Evolutionary conservation across 176 grass and related monocot genomes (phyloP).

Genomic region (Alopecurus myosuroides): DNA sequence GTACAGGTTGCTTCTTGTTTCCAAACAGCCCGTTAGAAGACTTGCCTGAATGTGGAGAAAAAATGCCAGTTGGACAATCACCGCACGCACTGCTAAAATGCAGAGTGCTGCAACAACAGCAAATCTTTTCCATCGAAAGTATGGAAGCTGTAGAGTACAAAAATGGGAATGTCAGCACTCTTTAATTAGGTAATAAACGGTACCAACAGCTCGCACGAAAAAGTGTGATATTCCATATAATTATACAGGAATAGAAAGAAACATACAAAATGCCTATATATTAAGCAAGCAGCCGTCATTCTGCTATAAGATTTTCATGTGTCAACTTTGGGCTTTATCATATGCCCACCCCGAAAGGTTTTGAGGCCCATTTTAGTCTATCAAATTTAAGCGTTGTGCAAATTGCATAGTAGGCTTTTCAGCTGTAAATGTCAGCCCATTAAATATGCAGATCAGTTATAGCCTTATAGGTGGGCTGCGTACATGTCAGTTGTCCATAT

Average conservation of each 20-base stretch:
- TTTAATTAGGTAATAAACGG: not conserved
- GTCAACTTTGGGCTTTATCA: not conserved
- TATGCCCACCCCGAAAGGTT: not conserved
- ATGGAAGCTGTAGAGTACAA: constrained; percentile 56
- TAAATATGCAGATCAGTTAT: not conserved
- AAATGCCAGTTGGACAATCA: constrained; percentile 97
- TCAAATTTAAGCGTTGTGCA: not conserved
- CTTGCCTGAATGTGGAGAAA: constrained; percentile 94
- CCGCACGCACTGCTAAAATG: constrained; percentile 83
- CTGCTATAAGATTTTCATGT: not conserved
- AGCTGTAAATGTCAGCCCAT: constrained; percentile 1
- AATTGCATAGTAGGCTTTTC: not conserved
- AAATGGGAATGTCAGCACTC: constrained; percentile 8
- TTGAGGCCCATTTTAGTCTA: constrained; percentile 4
- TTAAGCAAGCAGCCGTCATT: not conserved
- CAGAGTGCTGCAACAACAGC: constrained; percentile 90
- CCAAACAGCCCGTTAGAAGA: not conserved
- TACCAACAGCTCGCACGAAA: not conserved
- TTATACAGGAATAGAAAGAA: not conserved
- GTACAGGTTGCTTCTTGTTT: not conserved
- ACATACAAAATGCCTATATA: not conserved
- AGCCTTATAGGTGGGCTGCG: not conserved
- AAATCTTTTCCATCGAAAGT: constrained; percentile 92
- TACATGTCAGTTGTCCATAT: not conserved
- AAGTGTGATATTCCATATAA: not conserved